Base-by-base conservation (phyloP, 2,329 filamentous ascomycete species). In the Microcyclospora tardicrescens region DNA sequence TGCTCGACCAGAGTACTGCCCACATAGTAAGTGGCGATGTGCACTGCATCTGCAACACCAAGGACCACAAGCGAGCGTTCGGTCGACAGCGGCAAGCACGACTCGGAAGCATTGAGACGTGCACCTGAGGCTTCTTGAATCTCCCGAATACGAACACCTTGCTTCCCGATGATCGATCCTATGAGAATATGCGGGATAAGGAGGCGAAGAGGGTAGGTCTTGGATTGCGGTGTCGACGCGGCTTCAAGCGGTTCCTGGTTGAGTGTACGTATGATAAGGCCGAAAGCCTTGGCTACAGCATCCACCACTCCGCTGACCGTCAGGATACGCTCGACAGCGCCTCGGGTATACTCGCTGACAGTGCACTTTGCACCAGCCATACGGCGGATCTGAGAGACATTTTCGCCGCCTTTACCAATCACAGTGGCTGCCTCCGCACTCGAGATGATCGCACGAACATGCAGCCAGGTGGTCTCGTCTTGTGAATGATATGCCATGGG, bases 1-100 rank as follows among this genome's bases (percentile, higher is more conserved):
- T 98, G 91, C 69, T 98, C 91, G 35, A 93, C 81, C 16, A 98
- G 75, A n/a, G 91, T 98, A 63, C 89, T 93, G 40, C 87, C 89
- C 47, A 98, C 87, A 57, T 98, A 98, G 69, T 96, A 98, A 29
- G 91, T 94, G 35, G 91, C 91, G 62, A 98, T 98, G 65, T 98
- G 91, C 35, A 98, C 89, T 42, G 91, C 89, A 67, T 98, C 91
- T 38, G 91, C 91, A 42, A 98, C 91, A 60, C 91, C 91, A 64
- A 96, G 85, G 24, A 98, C 87, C 37, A 98, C 89, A 35, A 98
- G 75, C n/a, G 91, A 96, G 35, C 91, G 84, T 66, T 98, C 91
- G 43, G 86, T 93, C 13, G 91, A 98, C 44, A 95, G 74, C 35
- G 91, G 91, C 40, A 98, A 74, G 59, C 87, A 93, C 5, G 86